Percentiles rank a stretch among this genome's conserved stretches.
phyloP scores from a whole-genome alignment of 176 grass and related monocot genomes.

The Oryza brachyantha region DNA sequence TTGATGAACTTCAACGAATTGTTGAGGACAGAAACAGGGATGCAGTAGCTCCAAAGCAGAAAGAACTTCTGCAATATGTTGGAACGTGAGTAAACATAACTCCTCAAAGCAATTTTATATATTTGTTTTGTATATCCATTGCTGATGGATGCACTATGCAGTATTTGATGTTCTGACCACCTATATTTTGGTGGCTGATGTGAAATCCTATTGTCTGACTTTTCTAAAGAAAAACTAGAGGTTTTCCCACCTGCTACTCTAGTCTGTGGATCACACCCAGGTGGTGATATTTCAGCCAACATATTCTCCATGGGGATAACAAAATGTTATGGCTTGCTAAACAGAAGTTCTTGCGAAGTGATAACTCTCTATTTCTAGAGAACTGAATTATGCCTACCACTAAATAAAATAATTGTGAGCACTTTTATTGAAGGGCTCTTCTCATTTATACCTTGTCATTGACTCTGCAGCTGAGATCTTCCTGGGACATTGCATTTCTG shows the following conservation, averaged over 20 bases:
- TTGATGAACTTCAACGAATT: conserved; percentile 81
- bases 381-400: conserved; percentile 24
- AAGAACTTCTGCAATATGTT: conserved; percentile 94
- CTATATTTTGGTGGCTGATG: not conserved
- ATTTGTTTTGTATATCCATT: not conserved
- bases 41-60: conserved; percentile 89
- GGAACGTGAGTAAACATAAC: conserved; percentile 62
- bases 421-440: conserved; percentile 51
- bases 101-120: conserved; percentile 21
- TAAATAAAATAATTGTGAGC: conserved; percentile 47
- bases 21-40: conserved; percentile 83
- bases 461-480: conserved; percentile 99
- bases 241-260: not conserved
- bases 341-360: not conserved
- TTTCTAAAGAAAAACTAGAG: not conserved
- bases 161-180: not conserved
- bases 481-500: conserved; percentile 95
- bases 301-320: not conserved
- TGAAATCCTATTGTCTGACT: conserved; percentile 14
- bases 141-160: not conserved
- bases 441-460: conserved; percentile 97
- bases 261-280: not conserved
- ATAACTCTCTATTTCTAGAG: conserved; percentile 12
- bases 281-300: not conserved
- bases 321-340: not conserved